A percentile compares a stretch with the other conserved stretches of the same genome.
These are phyloP conservation scores for Syzygium jambos DNA, from an alignment of 345 rosid species.

Conservation along the genomic window DNA sequence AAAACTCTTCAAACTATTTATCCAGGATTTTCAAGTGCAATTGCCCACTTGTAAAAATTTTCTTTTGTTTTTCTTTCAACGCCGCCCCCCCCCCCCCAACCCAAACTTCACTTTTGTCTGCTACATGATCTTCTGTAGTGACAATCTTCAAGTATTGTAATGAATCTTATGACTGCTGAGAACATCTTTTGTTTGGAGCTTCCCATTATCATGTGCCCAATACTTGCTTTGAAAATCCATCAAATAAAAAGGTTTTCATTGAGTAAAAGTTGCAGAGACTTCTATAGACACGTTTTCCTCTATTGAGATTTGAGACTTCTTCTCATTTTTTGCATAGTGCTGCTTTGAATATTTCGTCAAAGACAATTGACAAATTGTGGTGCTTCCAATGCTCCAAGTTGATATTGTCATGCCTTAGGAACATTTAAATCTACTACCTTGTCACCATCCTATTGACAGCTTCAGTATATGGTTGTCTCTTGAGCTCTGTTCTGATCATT, in stretches of 20 bases:
- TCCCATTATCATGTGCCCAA: background rate
- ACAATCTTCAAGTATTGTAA: too few species aligned
- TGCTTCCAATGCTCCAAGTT: background rate
- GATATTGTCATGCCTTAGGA: background rate
- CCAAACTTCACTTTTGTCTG: background rate
- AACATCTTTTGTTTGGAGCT: too few species aligned
- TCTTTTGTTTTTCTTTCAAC: too few species aligned
- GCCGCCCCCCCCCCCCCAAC: too few species aligned
- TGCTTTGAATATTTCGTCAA: background rate
- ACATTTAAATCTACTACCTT: background rate
- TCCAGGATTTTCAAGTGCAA: background rate
- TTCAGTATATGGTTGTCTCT: background rate
- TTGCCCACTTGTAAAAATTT: too few species aligned
- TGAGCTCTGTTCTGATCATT: background rate
- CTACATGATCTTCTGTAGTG: background rate
- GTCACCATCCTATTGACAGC: background rate
- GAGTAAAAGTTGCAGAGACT: background rate
- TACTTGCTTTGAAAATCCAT: background rate
- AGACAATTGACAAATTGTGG: background rate
- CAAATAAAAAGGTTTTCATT: background rate
- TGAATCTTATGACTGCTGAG: too few species aligned
- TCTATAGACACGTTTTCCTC: background rate
- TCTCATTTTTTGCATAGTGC: background rate
- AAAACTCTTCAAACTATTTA: background rate
- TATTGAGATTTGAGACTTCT: background rate